These are phyloP conservation scores for Amylostereum areolatum DNA, from an alignment of 1,284 basidiomycete genomes.

Conservation along the genomic window DNA sequence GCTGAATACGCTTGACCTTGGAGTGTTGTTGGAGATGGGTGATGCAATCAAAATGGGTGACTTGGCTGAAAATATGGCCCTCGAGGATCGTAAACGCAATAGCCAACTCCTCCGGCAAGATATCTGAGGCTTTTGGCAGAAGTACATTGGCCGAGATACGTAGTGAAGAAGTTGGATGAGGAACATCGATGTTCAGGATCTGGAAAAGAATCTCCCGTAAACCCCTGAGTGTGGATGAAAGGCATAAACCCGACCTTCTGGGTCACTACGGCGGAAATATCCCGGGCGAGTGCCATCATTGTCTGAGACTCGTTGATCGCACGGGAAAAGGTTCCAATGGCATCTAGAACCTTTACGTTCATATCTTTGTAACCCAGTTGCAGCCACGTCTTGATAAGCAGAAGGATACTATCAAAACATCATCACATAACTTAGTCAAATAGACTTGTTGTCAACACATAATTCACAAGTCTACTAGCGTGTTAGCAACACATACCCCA, in stretches of 20 bases:
- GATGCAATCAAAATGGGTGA: conserved; percentile 37
- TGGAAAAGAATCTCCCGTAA: not conserved
- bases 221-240: not conserved
- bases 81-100: conserved; percentile 37
- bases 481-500: no score
- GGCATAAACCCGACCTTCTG: conserved; percentile 14
- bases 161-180: not conserved
- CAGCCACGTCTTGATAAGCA: conserved; percentile 32
- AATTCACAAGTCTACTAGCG: no score
- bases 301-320: conserved; percentile 22
- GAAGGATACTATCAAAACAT: conserved; percentile 25
- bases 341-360: conserved; percentile 23
- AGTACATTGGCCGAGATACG: no score
- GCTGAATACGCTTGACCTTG: conserved; percentile 23
- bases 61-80: conserved; percentile 30
- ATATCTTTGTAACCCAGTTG: conserved; percentile 23
- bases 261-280: conserved; percentile 23
- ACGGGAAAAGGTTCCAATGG: conserved; percentile 30
- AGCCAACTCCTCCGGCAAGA: conserved; percentile 32
- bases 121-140: conserved; percentile 12
- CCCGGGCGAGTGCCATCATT: conserved; percentile 25
- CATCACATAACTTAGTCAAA: not conserved
- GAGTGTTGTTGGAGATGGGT: conserved; percentile 26
- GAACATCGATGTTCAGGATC: not conserved
- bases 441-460: no score